Evolutionary conservation across 2,329 filamentous ascomycete genomes (phyloP).

Genomic region (Xylaria sp.): DNA sequence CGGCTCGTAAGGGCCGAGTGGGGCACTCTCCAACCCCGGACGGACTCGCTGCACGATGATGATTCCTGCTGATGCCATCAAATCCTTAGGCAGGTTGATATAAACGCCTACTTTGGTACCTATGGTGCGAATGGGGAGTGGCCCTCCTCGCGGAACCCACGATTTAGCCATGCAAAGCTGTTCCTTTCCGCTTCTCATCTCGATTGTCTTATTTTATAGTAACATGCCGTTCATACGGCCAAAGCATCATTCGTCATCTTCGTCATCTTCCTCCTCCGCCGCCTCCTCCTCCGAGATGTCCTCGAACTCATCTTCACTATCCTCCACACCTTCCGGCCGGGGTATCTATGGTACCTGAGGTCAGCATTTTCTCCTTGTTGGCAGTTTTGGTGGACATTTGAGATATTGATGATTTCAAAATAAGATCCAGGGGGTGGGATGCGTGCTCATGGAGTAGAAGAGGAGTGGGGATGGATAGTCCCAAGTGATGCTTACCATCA

Average conservation of each 20-base stretch:
- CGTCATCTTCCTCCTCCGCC: slow-evolving; percentile 23
- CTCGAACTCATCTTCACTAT: slow-evolving; percentile 49
- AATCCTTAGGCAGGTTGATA: not conserved
- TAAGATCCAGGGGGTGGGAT: not conserved
- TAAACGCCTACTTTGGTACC: no score
- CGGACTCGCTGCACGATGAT: not conserved
- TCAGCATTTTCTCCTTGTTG: not conserved
- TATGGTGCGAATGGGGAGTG: not conserved
- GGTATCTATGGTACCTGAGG: slow-evolving; percentile 47
- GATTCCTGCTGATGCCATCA: not conserved
- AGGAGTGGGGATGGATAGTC: not conserved
- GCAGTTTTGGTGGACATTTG: not conserved
- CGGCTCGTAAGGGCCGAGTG: not conserved
- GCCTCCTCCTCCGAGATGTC: slow-evolving; percentile 29
- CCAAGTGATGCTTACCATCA: slow-evolving; percentile 57
- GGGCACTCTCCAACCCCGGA: not conserved
- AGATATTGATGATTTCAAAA: not conserved
- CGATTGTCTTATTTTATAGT: not conserved
- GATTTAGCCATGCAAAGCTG: not conserved
- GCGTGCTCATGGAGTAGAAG: not conserved
- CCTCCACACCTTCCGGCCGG: slow-evolving; percentile 62
- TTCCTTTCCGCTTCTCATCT: not conserved
- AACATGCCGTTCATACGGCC: not conserved
- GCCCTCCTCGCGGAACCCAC: not conserved
- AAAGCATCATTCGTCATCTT: slow-evolving; percentile 19